These are phyloP conservation scores for Sugiyamaella paludigena DNA, from an alignment of 1,139 yeast genomes.

Conservation along the genomic window DNA sequence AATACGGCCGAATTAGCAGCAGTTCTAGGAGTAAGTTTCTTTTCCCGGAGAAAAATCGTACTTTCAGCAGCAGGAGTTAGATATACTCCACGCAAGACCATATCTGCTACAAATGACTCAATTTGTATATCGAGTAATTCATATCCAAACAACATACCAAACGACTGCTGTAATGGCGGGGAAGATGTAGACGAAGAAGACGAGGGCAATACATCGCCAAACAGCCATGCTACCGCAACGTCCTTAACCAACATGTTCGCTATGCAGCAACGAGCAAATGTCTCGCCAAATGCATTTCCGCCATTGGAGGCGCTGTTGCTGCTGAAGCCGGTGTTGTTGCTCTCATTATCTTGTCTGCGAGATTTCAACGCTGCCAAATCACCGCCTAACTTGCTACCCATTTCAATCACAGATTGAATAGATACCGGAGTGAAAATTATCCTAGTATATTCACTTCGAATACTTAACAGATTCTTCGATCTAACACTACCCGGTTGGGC, in stretches of 20 bases:
- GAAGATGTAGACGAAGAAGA: slow-evolving; percentile 6
- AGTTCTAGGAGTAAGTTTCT: slow-evolving; percentile 17
- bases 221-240: slow-evolving; percentile 76
- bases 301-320: neutral
- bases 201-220: slow-evolving; percentile 41
- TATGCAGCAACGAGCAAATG: slow-evolving; percentile 28
- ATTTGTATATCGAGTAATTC: slow-evolving; percentile 40
- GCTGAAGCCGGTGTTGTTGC: too few species aligned
- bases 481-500: slow-evolving; percentile 4
- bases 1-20: slow-evolving; percentile 34
- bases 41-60: slow-evolving; percentile 17
- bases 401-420: slow-evolving; percentile 6
- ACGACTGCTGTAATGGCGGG: slow-evolving; percentile 32
- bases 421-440: slow-evolving; percentile 7
- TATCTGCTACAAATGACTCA: slow-evolving; percentile 26
- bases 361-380: slow-evolving; percentile 1
- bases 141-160: slow-evolving; percentile 73
- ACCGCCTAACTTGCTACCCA: slow-evolving; percentile 2
- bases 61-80: slow-evolving; percentile 31
- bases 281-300: slow-evolving; percentile 1
- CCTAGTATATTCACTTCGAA: slow-evolving; percentile 7
- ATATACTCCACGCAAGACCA: slow-evolving; percentile 41
- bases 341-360: too few species aligned
- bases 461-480: slow-evolving; percentile 6
- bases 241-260: slow-evolving; percentile 63